Conservation (phyloP, 139 green algal species). For the Micractinium conductrix region DNA sequence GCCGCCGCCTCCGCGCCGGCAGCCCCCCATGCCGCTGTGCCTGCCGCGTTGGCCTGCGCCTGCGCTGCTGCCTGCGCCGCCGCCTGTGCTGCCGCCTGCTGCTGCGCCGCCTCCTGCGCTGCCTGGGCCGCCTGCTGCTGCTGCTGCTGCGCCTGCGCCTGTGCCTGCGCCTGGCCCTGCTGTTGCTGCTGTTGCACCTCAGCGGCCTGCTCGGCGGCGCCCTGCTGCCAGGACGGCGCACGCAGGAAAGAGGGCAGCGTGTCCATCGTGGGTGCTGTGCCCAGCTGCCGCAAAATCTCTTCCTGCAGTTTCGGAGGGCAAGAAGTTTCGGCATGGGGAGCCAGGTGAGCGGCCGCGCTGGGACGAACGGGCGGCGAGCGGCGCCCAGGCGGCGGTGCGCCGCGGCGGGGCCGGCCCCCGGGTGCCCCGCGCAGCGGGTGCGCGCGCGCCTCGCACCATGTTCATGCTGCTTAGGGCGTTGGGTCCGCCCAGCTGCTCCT, state of each 20-base stretch:
- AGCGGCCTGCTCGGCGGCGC: neutral
- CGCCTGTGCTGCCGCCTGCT: neutral
- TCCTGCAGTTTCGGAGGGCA: neutral
- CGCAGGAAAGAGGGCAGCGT: conserved; percentile 25
- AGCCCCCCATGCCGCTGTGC: neutral
- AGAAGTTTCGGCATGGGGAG: neutral
- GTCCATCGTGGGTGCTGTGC: neutral
- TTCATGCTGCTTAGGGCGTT: conserved; percentile 1
- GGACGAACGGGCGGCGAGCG: no score
- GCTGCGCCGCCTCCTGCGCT: neutral
- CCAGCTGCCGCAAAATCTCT: conserved; percentile 13
- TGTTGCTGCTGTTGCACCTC: neutral
- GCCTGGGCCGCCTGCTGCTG: neutral
- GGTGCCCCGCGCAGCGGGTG: no score
- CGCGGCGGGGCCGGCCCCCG: no score
- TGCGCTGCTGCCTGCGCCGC: neutral
- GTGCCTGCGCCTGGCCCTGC: neutral
- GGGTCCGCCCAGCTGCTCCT: conserved; percentile 9
- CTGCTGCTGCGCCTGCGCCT: neutral
- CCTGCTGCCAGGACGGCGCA: conserved; percentile 22
- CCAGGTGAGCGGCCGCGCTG: neutral
- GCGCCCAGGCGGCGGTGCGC: neutral
- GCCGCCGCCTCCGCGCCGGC: neutral
- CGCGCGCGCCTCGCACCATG: no score
- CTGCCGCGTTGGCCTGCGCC: neutral